Evolutionary conservation across 2,329 filamentous ascomycete species (phyloP).

Genomic region (Aplosporella prunicola): DNA sequence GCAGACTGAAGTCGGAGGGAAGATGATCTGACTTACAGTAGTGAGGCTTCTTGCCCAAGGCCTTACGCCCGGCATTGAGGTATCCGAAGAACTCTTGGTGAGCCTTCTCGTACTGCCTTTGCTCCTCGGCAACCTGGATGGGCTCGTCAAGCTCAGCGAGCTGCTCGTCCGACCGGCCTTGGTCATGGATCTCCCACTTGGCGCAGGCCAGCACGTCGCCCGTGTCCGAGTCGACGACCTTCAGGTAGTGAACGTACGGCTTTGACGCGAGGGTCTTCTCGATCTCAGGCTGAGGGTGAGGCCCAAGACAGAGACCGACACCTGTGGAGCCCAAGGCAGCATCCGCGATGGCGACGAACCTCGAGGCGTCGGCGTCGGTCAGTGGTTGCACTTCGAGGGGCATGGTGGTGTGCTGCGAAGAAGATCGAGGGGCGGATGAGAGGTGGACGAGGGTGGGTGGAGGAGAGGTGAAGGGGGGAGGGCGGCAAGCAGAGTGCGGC

Average conservation of each 20-base stretch:
- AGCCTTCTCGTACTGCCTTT: neutral
- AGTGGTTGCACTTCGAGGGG: conserved; percentile 25
- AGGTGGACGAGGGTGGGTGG: neutral
- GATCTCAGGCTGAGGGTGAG: conserved; percentile 18
- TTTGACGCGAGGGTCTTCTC: conserved; percentile 20
- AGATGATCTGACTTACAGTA: conserved; percentile 4
- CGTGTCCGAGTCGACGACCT: conserved; percentile 12
- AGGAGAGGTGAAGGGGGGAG: neutral
- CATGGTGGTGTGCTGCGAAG: conserved; percentile 21
- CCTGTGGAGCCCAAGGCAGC: conserved; percentile 20
- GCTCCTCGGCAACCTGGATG: conserved; percentile 7
- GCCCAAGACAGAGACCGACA: conserved; percentile 18
- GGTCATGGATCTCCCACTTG: conserved; percentile 4
- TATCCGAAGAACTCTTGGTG: conserved; percentile 4
- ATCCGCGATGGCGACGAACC: conserved; percentile 20
- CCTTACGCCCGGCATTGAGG: neutral
- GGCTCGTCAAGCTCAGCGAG: conserved; percentile 7
- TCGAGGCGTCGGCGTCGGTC: conserved; percentile 20
- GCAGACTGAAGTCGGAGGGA: neutral
- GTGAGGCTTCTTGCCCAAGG: conserved; percentile 7
- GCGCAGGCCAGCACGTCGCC: conserved; percentile 13
- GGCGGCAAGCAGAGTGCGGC: neutral
- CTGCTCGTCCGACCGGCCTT: conserved; percentile 14
- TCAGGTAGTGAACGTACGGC: conserved; percentile 15
- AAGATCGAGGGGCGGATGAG: neutral